A percentile compares a stretch with the other conserved stretches of the same genome.
These are phyloP conservation scores for Suhomyces wounanorum DNA, from an alignment of 1,139 yeast species.

Conservation along the genomic window DNA sequence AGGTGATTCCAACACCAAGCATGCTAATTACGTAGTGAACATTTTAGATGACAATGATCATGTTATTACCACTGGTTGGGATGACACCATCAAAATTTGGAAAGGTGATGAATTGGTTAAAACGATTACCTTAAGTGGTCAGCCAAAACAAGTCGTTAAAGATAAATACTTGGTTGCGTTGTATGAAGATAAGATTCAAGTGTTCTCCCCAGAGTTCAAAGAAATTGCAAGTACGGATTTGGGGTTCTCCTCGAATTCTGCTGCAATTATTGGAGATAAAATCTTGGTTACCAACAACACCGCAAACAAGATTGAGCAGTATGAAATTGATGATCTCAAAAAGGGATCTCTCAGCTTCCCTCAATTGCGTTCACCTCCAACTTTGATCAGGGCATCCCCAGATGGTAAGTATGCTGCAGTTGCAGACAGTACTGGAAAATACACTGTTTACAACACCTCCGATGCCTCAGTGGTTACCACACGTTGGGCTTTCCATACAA, in stretches of 20 bases:
- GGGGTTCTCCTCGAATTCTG: conserved; percentile 41
- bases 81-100: conserved; percentile 66
- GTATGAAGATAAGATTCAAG: conserved; percentile 48
- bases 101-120: conserved; percentile 28
- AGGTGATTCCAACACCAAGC: conserved; percentile 39
- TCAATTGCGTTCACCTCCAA: conserved; percentile 62
- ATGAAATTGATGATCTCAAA: conserved; percentile 16
- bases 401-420: conserved; percentile 70
- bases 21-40: conserved; percentile 60
- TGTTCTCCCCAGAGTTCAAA: conserved; percentile 27
- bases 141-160: conserved; percentile 61
- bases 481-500: conserved; percentile 95
- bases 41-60: conserved; percentile 27
- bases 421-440: conserved; percentile 87
- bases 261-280: conserved; percentile 36
- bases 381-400: conserved; percentile 69
- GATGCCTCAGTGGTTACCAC: conserved; percentile 69
- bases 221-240: conserved; percentile 29
- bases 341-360: conserved; percentile 33
- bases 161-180: conserved; percentile 40
- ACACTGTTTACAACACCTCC: conserved; percentile 60
- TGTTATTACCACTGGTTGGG: conserved; percentile 78
- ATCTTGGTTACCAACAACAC: conserved; percentile 55
- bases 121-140: conserved; percentile 46
- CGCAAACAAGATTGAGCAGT: conserved; percentile 36